Evolutionary conservation across 2,329 filamentous ascomycete species (phyloP).

Genomic region (Alternaria ventricosa): DNA sequence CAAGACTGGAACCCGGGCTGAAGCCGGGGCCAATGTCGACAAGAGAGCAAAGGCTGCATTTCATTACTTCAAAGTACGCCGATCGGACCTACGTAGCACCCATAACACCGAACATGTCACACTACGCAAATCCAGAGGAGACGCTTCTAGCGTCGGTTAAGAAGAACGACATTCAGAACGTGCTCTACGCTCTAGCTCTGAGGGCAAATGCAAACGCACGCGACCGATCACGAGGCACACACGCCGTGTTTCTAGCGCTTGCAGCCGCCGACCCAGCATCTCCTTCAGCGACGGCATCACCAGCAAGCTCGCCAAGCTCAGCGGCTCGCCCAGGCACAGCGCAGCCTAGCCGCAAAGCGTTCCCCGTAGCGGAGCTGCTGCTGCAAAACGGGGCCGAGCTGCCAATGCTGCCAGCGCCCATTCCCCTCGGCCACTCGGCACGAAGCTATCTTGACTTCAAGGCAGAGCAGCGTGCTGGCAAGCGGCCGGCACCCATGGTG

Average conservation of each 20-base stretch:
- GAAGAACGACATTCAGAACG: conserved; percentile 92
- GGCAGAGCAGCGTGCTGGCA: conserved; percentile 54
- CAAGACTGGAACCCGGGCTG: conserved; percentile 72
- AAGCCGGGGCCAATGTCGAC: conserved; percentile 81
- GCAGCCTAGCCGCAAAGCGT: conserved; percentile 60
- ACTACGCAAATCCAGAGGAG: conserved; percentile 82
- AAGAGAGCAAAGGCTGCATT: conserved; percentile 88
- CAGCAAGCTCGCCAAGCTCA: conserved; percentile 53
- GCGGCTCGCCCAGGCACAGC: conserved; percentile 51
- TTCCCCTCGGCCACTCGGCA: conserved; percentile 81
- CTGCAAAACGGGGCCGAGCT: conserved; percentile 94
- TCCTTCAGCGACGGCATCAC: conserved; percentile 61
- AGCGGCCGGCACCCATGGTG: conserved; percentile 50
- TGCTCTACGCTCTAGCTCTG: conserved; percentile 87
- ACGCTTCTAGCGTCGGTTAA: conserved; percentile 91
- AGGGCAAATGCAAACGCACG: conserved; percentile 79
- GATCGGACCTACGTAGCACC: conserved; percentile 82
- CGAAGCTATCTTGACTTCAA: conserved; percentile 86
- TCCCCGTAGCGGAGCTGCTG: conserved; percentile 88
- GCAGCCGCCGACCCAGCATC: conserved; percentile 90
- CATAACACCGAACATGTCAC: conserved; percentile 75
- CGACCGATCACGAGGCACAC: conserved; percentile 86
- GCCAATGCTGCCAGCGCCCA: conserved; percentile 74
- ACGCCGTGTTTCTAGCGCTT: conserved; percentile 87
- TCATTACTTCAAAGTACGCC: conserved; percentile 94